Conservation (phyloP, 1,139 yeast genomes). For the Saccharomyces hybrid region DNA sequence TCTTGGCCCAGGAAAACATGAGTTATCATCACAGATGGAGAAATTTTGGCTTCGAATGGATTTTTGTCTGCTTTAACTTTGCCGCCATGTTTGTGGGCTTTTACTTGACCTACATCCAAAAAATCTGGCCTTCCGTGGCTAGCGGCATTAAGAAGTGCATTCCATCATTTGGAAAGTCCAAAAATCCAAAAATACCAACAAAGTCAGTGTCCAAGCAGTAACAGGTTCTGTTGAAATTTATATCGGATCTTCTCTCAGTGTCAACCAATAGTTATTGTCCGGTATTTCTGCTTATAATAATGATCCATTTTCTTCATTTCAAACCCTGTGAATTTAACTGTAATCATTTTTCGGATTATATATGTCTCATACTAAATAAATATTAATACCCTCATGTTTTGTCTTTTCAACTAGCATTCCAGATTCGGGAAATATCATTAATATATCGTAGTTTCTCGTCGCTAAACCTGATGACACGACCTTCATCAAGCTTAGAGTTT, state of each 20-base stretch:
- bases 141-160: slow-evolving; percentile 9
- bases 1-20: slow-evolving; percentile 33
- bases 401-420: slow-evolving; percentile 15
- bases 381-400: background rate
- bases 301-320: background rate
- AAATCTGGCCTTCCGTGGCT: slow-evolving; percentile 19
- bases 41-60: slow-evolving; percentile 48
- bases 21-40: slow-evolving; percentile 46
- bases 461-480: slow-evolving; percentile 15
- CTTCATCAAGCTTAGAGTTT: slow-evolving; percentile 7
- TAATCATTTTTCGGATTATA: background rate
- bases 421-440: slow-evolving; percentile 15
- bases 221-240: background rate
- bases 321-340: background rate
- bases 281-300: background rate
- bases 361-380: background rate
- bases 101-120: slow-evolving; percentile 29
- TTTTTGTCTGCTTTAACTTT: slow-evolving; percentile 41
- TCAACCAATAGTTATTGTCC: background rate
- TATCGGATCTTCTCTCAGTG: background rate
- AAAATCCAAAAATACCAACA: background rate
- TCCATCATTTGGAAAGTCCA: slow-evolving; percentile 2
- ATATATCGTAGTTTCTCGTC: slow-evolving; percentile 7
- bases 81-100: slow-evolving; percentile 38
- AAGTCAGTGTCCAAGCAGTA: background rate